Base-by-base conservation (phyloP, 805 yeast species). In the Ascoidea tarda region DNA sequence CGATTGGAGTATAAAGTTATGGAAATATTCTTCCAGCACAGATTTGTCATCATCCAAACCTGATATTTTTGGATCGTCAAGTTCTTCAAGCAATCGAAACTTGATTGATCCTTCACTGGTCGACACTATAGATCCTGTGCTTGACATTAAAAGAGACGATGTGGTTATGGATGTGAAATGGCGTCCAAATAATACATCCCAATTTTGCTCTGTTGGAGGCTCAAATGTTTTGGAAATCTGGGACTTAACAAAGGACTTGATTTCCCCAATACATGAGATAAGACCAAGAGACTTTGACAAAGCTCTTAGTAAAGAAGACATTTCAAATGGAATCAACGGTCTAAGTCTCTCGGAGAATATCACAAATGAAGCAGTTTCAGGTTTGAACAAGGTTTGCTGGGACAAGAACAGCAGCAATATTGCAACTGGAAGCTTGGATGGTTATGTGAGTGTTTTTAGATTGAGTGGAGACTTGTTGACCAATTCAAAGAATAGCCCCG, bases 1-100 rank as follows among this genome's bases (percentile, higher is more conserved):
- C 54, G 71, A 68, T 47, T 67, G 69, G 66, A 59, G 58, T 28
- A 59, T 65, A 6, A 55, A 51, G 21, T 38, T 66, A 5, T 66
- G 68, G 68, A 63, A 60, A 38, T 33, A 56, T 4, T 52, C 54
- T 21, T 12, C 49, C 1, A 32, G 47, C 10, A 59, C 54, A 0
- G 51, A 52, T n/a, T 32, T 46, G 28, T 14, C 49, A 6, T 32
- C 52, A 5, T 38, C 32, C 12, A 42, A 49, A 6, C 8, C 8
- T 38, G 8, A 8, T 10, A 38, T 38, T 38, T 21, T 21, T 21
- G 28, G 28, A 21, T 21, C 28, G 28, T 21, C 28, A 21, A 21
- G 28, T 3, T 21, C 28, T 21, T 21, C 28, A 21, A 21, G 28
- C 28, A 21, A 21, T 21, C 28, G 28, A 21, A 21, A 21, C 28